Conservation (phyloP, 108 stramenopile species). For the Pseudonitzschia multiseries region DNA sequence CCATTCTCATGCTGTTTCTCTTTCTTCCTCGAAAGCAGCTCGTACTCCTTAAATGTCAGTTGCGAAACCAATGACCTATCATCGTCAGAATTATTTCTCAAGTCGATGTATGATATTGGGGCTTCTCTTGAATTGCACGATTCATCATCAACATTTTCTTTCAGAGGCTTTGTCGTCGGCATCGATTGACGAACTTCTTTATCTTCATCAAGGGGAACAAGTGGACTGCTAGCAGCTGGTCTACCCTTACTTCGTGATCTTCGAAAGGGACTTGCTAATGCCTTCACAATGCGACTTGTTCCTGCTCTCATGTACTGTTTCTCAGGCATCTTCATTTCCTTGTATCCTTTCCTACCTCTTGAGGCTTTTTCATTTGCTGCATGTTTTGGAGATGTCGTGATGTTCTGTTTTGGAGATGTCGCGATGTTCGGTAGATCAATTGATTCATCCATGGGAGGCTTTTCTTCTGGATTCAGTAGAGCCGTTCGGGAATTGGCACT, state of each 20-base stretch:
- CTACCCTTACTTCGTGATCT: slow-evolving; percentile 28
- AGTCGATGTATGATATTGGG: slow-evolving; percentile 28
- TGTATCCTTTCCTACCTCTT: slow-evolving; percentile 14
- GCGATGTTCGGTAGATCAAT: slow-evolving; percentile 2
- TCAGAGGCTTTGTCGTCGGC: neutral
- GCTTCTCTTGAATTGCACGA: slow-evolving; percentile 19
- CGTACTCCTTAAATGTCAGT: slow-evolving; percentile 44
- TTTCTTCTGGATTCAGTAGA: slow-evolving; percentile 12
- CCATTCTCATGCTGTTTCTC: slow-evolving; percentile 17
- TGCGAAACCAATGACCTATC: slow-evolving; percentile 40
- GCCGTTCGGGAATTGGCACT: slow-evolving; percentile 12
- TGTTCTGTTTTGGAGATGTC: slow-evolving; percentile 6
- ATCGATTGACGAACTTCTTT: slow-evolving; percentile 24
- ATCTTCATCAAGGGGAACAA: slow-evolving; percentile 40
- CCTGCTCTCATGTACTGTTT: neutral
- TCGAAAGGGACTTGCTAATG: slow-evolving; percentile 30
- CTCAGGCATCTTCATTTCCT: neutral
- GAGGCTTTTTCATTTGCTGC: neutral
- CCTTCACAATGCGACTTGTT: slow-evolving; percentile 27
- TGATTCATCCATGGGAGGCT: neutral
- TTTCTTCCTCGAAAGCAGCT: slow-evolving; percentile 17
- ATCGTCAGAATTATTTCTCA: slow-evolving; percentile 25
- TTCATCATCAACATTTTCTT: slow-evolving; percentile 10
- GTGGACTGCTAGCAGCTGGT: slow-evolving; percentile 14
- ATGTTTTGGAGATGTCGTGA: slow-evolving; percentile 7